Evolutionary conservation across 495 filamentous ascomycete species (phyloP), one percentile per base, ranked within the genome.

Genomic region (Usnea hakonensis): DNA sequence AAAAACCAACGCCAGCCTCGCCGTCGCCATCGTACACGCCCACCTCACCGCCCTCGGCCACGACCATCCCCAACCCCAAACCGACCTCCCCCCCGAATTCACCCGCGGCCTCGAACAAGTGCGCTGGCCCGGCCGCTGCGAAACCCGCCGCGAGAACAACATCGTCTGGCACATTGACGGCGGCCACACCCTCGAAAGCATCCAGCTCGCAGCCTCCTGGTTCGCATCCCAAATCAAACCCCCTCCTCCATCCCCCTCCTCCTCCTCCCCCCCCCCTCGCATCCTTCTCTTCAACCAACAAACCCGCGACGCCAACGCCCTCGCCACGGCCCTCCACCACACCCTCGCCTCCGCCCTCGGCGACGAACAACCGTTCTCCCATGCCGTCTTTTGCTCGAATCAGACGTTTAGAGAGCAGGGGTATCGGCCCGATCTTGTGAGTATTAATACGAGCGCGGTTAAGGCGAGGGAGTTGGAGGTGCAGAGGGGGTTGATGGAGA

Each of bases 201-300:
- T 97, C 55, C 81, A 85, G 61, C 78, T 87, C 67, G 88, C 89
- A 2, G 87, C 84, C 5, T 78, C 79, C 38, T 98, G 94, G 94
- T 97, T 97, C 67, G 81, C 81, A 5, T 78, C 76, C 8, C 77
- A 82, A 46, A 77, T 83, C 44, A 63, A 71, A 8, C 70, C 70
- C 4, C 17, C 41, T 35, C n/a, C 5, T 1, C 37, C 14, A 1
- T 23, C 28, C 60, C 43, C 35, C 70, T 69, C 5, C 11, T 30
- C 43, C n/a, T 3, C 0, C 28, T 2, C 16, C 33, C 33, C 55
- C 37, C 32, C 19, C 16, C 3, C 11, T 13, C 79, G 85, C n/a
- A 84, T 91, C 57, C 77, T 98, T 58, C 85, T 98, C 56, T 98
- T 97, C 81, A 98, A 98, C 74, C 94, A 98, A 68, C 93, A 97